Evolutionary conservation across 371 early-diverging fungal genomes (phyloP).

Genomic region (Mucor irregularis): DNA sequence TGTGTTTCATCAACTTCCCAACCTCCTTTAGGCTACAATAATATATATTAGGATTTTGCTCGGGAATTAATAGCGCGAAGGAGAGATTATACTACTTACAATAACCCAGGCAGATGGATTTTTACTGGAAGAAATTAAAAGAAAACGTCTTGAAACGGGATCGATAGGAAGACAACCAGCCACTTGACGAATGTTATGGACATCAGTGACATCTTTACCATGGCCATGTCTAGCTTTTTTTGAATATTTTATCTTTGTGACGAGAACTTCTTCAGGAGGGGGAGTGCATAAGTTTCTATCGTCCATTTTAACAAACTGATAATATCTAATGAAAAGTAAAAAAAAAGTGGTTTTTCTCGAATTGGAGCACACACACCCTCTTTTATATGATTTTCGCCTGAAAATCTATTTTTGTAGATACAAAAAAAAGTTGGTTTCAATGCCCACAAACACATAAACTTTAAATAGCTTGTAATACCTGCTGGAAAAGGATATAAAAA

Average conservation of each 20-base stretch:
- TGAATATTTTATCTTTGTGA: slow-evolving; percentile 29
- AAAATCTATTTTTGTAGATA: too few relatives aligned
- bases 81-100: slow-evolving; percentile 24
- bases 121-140: slow-evolving; percentile 58
- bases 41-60: neutral
- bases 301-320: too few relatives aligned
- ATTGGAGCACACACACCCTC: too few relatives aligned
- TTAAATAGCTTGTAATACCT: too few relatives aligned
- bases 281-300: too few relatives aligned
- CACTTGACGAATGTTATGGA: slow-evolving; percentile 47
- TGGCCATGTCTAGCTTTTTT: slow-evolving; percentile 49
- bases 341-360: too few relatives aligned
- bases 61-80: neutral
- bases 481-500: too few relatives aligned
- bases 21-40: slow-evolving; percentile 63
- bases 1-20: slow-evolving; percentile 71
- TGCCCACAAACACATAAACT: too few relatives aligned
- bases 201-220: slow-evolving; percentile 35
- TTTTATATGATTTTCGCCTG: too few relatives aligned
- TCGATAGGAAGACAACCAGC: slow-evolving; percentile 67
- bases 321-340: too few relatives aligned
- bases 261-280: slow-evolving; percentile 5
- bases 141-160: slow-evolving; percentile 43
- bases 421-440: too few relatives aligned
- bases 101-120: slow-evolving; percentile 57